Evolutionary conservation across 2,329 filamentous ascomycete genomes (phyloP).

Genomic region (Epichloe coenophiala): DNA sequence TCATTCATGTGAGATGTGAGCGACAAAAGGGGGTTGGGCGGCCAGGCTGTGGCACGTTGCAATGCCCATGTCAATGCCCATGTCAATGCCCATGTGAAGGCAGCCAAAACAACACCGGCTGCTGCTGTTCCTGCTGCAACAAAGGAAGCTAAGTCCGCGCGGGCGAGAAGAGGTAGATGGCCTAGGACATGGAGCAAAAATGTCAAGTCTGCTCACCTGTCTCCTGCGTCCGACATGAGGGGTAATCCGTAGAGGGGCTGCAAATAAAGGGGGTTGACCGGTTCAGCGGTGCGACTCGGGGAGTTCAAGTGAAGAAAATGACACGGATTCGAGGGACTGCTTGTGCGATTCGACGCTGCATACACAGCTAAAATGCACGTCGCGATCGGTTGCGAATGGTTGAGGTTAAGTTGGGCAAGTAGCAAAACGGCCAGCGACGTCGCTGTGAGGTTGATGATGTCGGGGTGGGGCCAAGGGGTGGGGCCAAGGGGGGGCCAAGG

Average conservation of each 20-base stretch:
- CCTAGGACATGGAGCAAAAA: background rate
- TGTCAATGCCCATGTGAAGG: background rate
- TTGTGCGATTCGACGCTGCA: background rate
- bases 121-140: background rate
- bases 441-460: no score
- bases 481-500: no score
- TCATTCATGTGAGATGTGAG: no score
- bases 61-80: no score
- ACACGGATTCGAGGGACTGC: background rate
- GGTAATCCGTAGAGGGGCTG: no score
- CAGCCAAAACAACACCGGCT: background rate
- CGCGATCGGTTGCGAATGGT: background rate
- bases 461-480: no score
- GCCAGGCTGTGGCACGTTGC: no score
- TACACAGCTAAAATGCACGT: background rate
- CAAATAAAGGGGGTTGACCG: no score
- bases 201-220: constrained; percentile 12
- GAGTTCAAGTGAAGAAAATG: background rate
- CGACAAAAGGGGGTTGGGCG: background rate
- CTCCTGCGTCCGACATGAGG: constrained; percentile 20
- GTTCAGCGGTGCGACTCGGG: background rate
- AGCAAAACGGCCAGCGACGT: no score
- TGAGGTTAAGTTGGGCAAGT: no score
- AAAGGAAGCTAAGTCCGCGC: no score
- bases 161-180: no score